A percentile compares a stretch with the other conserved stretches of the same genome.
Conservation (phyloP, 306 rosid species). For the Cyclanthera cordifolia region DNA sequence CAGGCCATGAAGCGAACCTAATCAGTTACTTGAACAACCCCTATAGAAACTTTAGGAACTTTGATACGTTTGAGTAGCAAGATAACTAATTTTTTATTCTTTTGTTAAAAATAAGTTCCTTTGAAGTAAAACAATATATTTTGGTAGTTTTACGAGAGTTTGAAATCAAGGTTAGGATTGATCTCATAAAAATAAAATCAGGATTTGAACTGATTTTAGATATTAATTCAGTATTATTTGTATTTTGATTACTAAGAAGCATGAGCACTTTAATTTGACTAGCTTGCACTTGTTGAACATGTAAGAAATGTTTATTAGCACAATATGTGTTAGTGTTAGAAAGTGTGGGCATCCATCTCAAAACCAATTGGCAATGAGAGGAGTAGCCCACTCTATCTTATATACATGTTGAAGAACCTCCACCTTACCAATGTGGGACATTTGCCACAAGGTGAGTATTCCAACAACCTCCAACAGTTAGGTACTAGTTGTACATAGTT, state of each 20-base stretch:
- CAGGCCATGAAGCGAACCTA: background rate
- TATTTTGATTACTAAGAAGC: background rate
- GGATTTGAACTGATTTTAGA: background rate
- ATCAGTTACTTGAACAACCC: background rate
- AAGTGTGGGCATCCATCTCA: too few species aligned
- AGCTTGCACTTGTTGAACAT: background rate
- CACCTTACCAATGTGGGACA: too few species aligned
- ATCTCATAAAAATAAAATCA: background rate
- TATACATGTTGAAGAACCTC: too few species aligned
- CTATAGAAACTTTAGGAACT: background rate
- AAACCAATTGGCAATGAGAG: too few species aligned
- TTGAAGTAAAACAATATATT: background rate
- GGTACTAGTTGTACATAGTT: background rate
- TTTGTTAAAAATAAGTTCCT: background rate
- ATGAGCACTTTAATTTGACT: background rate
- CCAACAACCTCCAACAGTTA: too few species aligned
- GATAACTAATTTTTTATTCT: background rate
- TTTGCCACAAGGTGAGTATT: too few species aligned
- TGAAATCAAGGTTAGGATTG: slow-evolving; percentile 1
- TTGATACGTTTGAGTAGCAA: too few species aligned
- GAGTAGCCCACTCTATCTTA: too few species aligned
- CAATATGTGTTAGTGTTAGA: background rate
- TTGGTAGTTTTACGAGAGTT: background rate
- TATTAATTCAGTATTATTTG: background rate
- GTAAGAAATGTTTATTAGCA: background rate